These are phyloP conservation scores for Collybia nuda DNA, from an alignment of 768 basidiomycete species.

Conservation along the genomic window DNA sequence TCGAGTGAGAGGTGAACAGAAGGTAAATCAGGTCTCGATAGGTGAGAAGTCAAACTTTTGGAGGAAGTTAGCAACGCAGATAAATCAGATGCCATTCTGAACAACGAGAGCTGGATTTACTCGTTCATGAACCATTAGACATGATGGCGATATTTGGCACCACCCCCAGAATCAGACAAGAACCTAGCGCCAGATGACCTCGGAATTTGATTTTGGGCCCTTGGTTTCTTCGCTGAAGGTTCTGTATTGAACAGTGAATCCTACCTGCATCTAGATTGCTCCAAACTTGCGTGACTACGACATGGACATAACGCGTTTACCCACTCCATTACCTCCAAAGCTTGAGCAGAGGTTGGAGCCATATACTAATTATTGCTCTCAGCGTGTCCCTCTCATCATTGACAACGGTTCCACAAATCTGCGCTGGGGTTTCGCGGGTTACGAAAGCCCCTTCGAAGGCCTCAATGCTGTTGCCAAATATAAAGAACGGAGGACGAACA, in stretches of 20 bases:
- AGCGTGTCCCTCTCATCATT: conserved; percentile 70
- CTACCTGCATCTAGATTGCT: too few species aligned
- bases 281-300: too few species aligned
- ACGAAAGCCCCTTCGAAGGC: conserved; percentile 52
- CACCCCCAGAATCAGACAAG: too few species aligned
- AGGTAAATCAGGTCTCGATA: conserved; percentile 80
- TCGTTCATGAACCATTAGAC: not conserved
- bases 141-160: too few species aligned
- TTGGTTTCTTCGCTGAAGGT: too few species aligned
- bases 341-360: conserved; percentile 32
- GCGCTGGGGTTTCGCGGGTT: conserved; percentile 81
- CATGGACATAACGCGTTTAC: conserved; percentile 10
- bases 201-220: too few species aligned
- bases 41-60: conserved; percentile 72
- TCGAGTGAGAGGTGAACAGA: conserved; percentile 88
- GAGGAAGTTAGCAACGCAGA: conserved; percentile 72
- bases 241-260: too few species aligned
- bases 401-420: conserved; percentile 87
- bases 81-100: conserved; percentile 48
- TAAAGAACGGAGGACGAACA: conserved; percentile 85
- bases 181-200: too few species aligned
- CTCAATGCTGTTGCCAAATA: conserved; percentile 82
- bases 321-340: conserved; percentile 12
- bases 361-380: conserved; percentile 50
- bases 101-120: not conserved